These are phyloP conservation scores for Nannochloris sp. DNA, from an alignment of 139 green algal species.

Conservation along the genomic window DNA sequence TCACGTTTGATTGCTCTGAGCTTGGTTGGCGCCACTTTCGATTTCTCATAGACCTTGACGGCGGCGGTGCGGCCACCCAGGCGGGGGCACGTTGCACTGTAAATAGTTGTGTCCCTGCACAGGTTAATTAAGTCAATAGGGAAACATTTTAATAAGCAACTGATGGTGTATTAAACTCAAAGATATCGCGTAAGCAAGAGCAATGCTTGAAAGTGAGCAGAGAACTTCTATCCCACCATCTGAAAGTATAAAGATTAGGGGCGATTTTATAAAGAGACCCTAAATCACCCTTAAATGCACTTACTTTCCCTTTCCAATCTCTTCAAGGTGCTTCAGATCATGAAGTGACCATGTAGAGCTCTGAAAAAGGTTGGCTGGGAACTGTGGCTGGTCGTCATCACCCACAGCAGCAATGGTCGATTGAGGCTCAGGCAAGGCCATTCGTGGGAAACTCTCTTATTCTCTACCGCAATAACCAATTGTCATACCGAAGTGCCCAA, in stretches of 20 bases:
- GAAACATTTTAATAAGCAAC: not conserved
- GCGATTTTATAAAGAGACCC: too few species aligned
- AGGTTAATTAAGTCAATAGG: not conserved
- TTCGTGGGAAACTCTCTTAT: not conserved
- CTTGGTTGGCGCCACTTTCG: conserved; percentile 40
- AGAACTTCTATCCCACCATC: not conserved
- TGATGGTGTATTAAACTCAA: not conserved
- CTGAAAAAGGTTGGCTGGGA: conserved; percentile 4
- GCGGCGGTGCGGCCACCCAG: conserved; percentile 31
- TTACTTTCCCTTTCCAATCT: conserved; percentile 55
- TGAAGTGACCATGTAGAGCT: conserved; percentile 13
- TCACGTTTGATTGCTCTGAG: conserved; percentile 53
- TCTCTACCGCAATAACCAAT: not conserved
- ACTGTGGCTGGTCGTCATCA: not conserved
- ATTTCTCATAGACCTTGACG: conserved; percentile 53
- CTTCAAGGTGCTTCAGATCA: conserved; percentile 33
- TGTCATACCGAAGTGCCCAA: not conserved
- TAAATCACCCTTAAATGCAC: not conserved
- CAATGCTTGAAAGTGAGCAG: not conserved
- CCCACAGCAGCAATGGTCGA: not conserved
- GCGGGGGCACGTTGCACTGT: conserved; percentile 31
- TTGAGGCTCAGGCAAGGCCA: not conserved
- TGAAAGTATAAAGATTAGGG: too few species aligned
- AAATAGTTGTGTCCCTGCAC: conserved; percentile 43
- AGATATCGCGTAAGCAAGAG: too few species aligned